Evolutionary conservation across 805 yeast species (phyloP), one percentile per base, ranked within the genome.

Genomic region (Metschnikowia peoriensis): DNA sequence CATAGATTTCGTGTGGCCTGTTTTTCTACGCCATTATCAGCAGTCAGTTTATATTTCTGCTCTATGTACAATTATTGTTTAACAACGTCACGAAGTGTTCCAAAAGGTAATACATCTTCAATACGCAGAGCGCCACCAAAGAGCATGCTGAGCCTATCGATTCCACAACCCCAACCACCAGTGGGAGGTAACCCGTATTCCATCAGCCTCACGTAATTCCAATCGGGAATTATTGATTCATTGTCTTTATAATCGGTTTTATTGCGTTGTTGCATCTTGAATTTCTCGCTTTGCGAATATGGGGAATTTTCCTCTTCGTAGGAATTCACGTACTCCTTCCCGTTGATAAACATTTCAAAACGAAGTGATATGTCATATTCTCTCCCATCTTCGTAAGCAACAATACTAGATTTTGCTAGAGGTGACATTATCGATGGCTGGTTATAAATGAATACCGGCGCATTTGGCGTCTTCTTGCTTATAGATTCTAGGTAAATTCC

Each of bases 271-370:
- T 93, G 97, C 4, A 66, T 56, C 52, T 69, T 56, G 62, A 93
- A 89, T 61, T 91, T 91, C 1, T 54, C 57, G 5, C 69, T 62
- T 66, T 94, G 99, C 32, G 73, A 76, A 53, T 77, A 77, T 0
- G 99, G 99, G 40, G 86, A 83, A 68, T 94, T 94, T 64, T 94
- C 98, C 68, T 94, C 99, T 61, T 94, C 99, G 66, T 94, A 94
- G 0, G 98, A 96, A 66, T 94, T 94, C 28, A 86, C 88, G 56
- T 84, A 85, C 68, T 94, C 99, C 56, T 79, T 79, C 0, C 94
- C 92, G 41, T 78, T 71, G 51, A 94, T 84, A 63, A 89, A 91
- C 44, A 94, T 68, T 70, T 94, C 99, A 65, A 93, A 94, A 45
- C 99, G 69, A 44, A 82, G 77, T 0, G 96, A 85, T 4, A 79